Base-by-base conservation (phyloP, 1,284 basidiomycete genomes). In the Violaceomyces palustris region DNA sequence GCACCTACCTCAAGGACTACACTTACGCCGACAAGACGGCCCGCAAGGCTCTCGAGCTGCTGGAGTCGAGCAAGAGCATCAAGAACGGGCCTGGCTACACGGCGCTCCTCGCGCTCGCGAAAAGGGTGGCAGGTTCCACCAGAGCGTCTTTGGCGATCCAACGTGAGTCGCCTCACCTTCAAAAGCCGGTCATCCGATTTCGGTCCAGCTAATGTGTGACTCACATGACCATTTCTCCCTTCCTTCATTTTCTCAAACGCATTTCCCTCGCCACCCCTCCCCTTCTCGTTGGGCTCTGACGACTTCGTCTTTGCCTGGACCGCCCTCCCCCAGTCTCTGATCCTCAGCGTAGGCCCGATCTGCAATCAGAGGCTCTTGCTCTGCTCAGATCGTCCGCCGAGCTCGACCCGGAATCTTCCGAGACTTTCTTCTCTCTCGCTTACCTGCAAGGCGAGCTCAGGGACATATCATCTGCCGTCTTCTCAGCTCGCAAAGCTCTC, bases 401-500 rank as follows among this genome's bases (percentile, higher is more conserved):
- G 21, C 75, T 80, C 8, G 75, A 81, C 43, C 79, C 83, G 0
- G 80, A 79, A 0, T 79, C 85, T 1, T 79, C 82, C 1, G 66
- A 73, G 18, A 82, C 81, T 0, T 80, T 84, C 64, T 92, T 86
- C 38, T 54, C 58, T 26, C 63, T 73, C 3, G 69, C 65, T 9
- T 57, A 45, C 30, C 37, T 66, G 28, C 58, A 87, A 40, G 80
- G 86, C 9, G 81, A 84, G 40, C 78, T 79, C n/a, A 81, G 85
- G 22, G 81, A 88, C 54, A 76, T 92, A 17, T 77, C 81, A 23
- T 75, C 79, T 4, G 90, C 90, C 0, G 78, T 86, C 2, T 75
- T 80, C 7, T 78, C 82, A 31, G 86, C 88, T 0, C 82, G 86
- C 10, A 74, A 78, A 10, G 87, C 70, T 11, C 81, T 93, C 9